These are phyloP conservation scores for Picochlorum sp. DNA, from an alignment of 139 green algal genomes.

Conservation along the genomic window DNA sequence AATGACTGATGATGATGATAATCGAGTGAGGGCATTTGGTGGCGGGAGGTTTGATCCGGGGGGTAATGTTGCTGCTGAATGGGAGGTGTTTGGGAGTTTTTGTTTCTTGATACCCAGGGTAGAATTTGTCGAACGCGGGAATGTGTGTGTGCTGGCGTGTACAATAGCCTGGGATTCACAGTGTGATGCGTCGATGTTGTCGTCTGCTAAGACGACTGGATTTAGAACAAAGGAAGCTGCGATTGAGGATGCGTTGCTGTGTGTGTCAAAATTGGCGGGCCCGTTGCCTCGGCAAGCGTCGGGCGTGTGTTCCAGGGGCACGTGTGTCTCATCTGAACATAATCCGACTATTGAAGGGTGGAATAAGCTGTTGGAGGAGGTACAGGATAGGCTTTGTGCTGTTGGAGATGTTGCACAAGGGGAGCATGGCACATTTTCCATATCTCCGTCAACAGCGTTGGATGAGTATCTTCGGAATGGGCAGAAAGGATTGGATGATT, in stretches of 20 bases:
- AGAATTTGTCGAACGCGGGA: conserved; percentile 50
- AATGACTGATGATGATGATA: conserved; percentile 50
- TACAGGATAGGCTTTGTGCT: too few species aligned
- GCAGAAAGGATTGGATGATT: conserved; percentile 62
- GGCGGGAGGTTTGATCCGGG: conserved; percentile 52
- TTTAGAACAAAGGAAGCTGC: conserved; percentile 11
- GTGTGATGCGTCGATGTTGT: background rate
- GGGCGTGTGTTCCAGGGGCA: background rate
- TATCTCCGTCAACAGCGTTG: conserved; percentile 28
- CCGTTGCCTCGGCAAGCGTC: too few species aligned
- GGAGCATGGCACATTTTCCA: background rate
- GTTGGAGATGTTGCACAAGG: too few species aligned
- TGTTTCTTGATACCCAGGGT: conserved; percentile 72
- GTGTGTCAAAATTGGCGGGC: too few species aligned
- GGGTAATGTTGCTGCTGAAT: conserved; percentile 30
- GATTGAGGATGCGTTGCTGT: background rate
- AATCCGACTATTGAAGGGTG: too few species aligned
- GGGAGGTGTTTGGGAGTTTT: conserved; percentile 65
- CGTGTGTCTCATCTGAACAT: background rate
- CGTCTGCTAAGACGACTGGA: conserved; percentile 13
- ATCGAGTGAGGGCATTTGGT: conserved; percentile 64
- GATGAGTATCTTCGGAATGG: conserved; percentile 63
- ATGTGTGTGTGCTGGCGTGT: conserved; percentile 41
- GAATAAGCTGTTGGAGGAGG: too few species aligned
- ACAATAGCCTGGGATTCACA: conserved; percentile 65